Percentiles rank a stretch among this genome's conserved stretches.
Evolutionary conservation across 2,329 filamentous ascomycete species (phyloP).

Genomic region (Fusarium austroafricanum): DNA sequence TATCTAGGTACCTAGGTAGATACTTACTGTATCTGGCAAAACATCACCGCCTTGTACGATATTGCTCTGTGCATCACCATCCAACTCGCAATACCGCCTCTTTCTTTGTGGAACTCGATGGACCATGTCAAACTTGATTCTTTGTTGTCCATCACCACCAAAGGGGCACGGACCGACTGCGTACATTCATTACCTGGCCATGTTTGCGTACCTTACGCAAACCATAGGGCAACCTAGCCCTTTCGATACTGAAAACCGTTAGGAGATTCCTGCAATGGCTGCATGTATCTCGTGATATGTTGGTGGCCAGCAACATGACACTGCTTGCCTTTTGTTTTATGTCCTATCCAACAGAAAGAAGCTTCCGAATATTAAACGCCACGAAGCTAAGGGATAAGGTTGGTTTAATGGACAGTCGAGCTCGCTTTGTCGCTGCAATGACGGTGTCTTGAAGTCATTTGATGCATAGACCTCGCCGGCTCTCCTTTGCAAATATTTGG

Average conservation of each 20-base stretch:
- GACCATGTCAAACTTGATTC: neutral
- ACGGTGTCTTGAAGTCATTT: conserved; percentile 25
- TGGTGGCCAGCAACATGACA: conserved; percentile 14
- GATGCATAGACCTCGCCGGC: neutral
- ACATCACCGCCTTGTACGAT: conserved; percentile 44
- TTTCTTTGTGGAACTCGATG: conserved; percentile 22
- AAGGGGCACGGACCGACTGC: neutral
- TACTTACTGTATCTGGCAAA: neutral
- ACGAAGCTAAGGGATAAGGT: conserved; percentile 19
- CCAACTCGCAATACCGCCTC: conserved; percentile 18
- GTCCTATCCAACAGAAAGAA: conserved; percentile 31
- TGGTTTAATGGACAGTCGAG: neutral
- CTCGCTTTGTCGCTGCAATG: conserved; percentile 6
- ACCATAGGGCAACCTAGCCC: neutral
- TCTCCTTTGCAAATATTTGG: conserved; percentile 23
- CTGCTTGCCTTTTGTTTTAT: conserved; percentile 5
- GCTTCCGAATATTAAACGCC: conserved; percentile 21
- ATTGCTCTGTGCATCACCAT: conserved; percentile 19
- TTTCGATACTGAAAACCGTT: neutral
- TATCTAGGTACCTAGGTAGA: too few relatives aligned
- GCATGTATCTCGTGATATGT: conserved; percentile 27
- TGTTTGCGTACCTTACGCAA: conserved; percentile 14
- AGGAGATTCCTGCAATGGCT: conserved; percentile 21
- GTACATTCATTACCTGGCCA: conserved; percentile 27
- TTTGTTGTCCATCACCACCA: neutral